Evolutionary conservation across 1,284 basidiomycete genomes (phyloP).

Genomic region (Farysia itapuensis): DNA sequence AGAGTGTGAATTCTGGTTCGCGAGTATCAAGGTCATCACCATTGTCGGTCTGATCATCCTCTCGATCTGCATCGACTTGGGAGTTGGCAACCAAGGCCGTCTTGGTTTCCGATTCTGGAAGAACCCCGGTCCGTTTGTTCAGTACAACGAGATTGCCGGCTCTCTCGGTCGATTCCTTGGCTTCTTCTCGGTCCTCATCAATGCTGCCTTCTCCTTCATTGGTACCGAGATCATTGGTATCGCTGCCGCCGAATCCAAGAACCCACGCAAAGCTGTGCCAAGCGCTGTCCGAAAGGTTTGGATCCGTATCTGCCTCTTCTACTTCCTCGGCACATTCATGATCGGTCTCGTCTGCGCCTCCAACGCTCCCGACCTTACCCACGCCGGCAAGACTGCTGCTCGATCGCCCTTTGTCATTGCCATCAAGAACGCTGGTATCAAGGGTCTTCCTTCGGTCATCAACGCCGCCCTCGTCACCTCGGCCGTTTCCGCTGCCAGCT

Average conservation of each 20-base stretch:
- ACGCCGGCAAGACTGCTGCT: constrained; percentile 34
- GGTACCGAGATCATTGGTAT: constrained; percentile 83
- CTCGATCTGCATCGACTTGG: constrained; percentile 51
- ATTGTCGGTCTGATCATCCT: constrained; percentile 56
- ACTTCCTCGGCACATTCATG: constrained; percentile 62
- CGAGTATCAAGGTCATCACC: constrained; percentile 55
- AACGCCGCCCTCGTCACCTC: constrained; percentile 77
- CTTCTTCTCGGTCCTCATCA: constrained; percentile 58
- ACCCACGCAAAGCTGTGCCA: constrained; percentile 59
- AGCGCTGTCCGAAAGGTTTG: constrained; percentile 47
- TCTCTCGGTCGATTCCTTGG: constrained; percentile 61
- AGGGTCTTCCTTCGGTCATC: constrained; percentile 64
- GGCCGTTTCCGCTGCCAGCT: constrained; percentile 81
- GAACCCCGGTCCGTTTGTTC: constrained; percentile 61
- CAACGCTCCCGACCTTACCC: constrained; percentile 38
- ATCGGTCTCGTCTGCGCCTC: constrained; percentile 49
- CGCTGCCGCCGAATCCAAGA: constrained; percentile 69
- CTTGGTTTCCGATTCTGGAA: constrained; percentile 52
- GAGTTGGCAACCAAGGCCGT: constrained; percentile 38
- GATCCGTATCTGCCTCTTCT: constrained; percentile 53
- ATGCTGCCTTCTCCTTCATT: constrained; percentile 79
- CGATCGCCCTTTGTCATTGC: constrained; percentile 58
- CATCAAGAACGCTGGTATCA: constrained; percentile 49
- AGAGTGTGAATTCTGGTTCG: constrained; percentile 62
- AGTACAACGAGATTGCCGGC: constrained; percentile 63